phyloP scores from a whole-genome alignment of 441 rosid genomes.

The Bocquillonia castaneifolia region DNA sequence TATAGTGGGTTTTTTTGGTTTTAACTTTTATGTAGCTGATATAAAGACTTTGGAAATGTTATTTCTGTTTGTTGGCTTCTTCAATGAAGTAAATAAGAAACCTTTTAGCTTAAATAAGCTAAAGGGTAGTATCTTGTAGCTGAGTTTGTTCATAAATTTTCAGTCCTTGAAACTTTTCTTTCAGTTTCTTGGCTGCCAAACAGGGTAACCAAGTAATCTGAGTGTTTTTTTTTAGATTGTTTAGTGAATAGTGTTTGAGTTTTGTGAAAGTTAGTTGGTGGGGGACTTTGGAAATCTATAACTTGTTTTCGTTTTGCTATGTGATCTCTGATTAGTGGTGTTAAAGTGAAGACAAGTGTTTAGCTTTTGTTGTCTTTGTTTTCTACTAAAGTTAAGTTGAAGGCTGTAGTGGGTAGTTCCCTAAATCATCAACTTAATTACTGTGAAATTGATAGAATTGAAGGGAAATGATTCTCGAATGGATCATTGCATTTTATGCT shows the following conservation, averaged over 20 bases:
- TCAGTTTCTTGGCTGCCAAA: background rate
- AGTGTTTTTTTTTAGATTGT: background rate
- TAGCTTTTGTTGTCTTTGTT: background rate
- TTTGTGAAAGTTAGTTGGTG: background rate
- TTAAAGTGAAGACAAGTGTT: background rate
- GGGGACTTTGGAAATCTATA: too few relatives aligned
- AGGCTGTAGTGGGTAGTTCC: background rate
- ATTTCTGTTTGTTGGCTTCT: conserved; percentile 9
- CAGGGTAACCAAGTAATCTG: background rate
- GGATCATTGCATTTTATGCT: background rate
- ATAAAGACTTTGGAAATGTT: conserved; percentile 5
- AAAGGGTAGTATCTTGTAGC: conserved; percentile 12
- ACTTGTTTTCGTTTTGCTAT: conserved; percentile 1
- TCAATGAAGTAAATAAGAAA: background rate
- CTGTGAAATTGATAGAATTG: background rate
- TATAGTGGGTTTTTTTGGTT: conserved; percentile 8
- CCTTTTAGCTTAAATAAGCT: conserved; percentile 19
- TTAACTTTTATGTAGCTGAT: conserved; percentile 1
- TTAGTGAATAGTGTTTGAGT: background rate
- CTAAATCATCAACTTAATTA: background rate
- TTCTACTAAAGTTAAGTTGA: background rate
- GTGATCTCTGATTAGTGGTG: background rate
- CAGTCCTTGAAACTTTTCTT: conserved; percentile 3
- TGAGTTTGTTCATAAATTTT: conserved; percentile 8
- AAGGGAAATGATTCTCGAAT: background rate